Percentiles rank a stretch among this genome's conserved stretches.
phyloP scores from a whole-genome alignment of 2,329 filamentous ascomycete genomes.

The Paecilomyces niveus region DNA sequence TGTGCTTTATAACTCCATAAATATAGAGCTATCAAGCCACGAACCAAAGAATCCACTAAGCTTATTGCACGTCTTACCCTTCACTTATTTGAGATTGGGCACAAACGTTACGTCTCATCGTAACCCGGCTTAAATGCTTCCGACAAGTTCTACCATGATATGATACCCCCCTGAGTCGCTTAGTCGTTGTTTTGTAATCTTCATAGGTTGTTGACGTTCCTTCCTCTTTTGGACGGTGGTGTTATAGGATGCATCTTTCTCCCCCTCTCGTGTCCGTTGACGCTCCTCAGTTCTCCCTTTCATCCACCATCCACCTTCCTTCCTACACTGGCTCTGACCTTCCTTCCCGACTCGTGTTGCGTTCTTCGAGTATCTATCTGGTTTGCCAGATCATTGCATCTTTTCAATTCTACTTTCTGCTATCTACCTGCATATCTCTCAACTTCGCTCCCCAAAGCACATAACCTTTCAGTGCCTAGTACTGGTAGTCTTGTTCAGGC shows the following conservation, averaged over 20 bases:
- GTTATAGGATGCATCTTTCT: slow-evolving; percentile 4
- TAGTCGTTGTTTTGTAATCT: no score
- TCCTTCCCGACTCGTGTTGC: not conserved
- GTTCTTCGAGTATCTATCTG: not conserved
- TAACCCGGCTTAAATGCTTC: no score
- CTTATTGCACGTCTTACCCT: no score
- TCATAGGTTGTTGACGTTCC: slow-evolving; percentile 5
- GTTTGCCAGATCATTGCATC: slow-evolving; percentile 2
- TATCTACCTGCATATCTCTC: slow-evolving; percentile 12
- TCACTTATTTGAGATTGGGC: no score
- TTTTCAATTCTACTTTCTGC: slow-evolving; percentile 12
- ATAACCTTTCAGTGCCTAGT: not conserved
- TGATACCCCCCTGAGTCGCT: no score
- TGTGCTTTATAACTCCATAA: no score
- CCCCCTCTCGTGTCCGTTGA: slow-evolving; percentile 13
- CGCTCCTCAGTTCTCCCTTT: not conserved
- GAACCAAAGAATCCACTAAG: no score
- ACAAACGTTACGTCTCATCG: no score
- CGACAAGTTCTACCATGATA: no score
- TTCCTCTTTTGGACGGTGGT: slow-evolving; percentile 9
- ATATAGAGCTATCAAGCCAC: no score
- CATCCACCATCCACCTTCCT: slow-evolving; percentile 3
- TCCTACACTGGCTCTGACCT: slow-evolving; percentile 5
- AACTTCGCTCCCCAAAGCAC: slow-evolving; percentile 7
- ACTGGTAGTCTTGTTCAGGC: not conserved